These are phyloP conservation scores for Coccomyxa sp. DNA, from an alignment of 139 green algal species.

Conservation along the genomic window DNA sequence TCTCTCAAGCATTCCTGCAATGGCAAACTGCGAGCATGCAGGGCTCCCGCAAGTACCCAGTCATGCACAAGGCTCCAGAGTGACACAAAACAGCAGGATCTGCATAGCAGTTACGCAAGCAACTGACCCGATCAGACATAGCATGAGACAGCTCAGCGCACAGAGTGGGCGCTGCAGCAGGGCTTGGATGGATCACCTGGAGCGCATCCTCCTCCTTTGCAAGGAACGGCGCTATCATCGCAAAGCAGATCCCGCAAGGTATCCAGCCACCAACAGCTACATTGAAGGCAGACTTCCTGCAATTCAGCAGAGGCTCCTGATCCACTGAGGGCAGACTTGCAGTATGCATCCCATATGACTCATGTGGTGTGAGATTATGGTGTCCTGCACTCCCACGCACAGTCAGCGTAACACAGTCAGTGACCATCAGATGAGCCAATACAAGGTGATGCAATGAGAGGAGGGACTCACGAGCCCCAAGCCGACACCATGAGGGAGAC, in stretches of 20 bases:
- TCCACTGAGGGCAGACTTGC: no score
- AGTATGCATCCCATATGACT: no score
- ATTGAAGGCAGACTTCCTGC: constrained; percentile 61
- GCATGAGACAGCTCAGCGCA: neutral
- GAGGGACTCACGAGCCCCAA: neutral
- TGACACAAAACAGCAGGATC: neutral
- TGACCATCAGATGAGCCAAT: neutral
- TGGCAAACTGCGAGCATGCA: neutral
- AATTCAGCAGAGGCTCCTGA: no score
- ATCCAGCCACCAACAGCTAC: constrained; percentile 63
- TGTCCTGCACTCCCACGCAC: neutral
- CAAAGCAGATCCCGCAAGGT: constrained; percentile 60
- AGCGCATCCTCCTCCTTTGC: constrained; percentile 48
- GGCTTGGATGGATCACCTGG: constrained; percentile 13
- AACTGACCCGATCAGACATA: neutral
- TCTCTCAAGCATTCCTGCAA: neutral
- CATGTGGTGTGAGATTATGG: neutral
- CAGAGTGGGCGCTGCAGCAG: neutral
- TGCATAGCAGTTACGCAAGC: neutral
- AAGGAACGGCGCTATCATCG: constrained; percentile 24
- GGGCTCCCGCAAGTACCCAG: neutral
- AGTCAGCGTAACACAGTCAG: neutral
- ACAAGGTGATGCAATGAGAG: neutral
- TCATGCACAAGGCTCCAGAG: neutral
- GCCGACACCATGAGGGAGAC: constrained; percentile 58